These are phyloP conservation scores for Sarocladium oryzae DNA, from an alignment of 2,329 filamentous ascomycete species.

Conservation along the genomic window DNA sequence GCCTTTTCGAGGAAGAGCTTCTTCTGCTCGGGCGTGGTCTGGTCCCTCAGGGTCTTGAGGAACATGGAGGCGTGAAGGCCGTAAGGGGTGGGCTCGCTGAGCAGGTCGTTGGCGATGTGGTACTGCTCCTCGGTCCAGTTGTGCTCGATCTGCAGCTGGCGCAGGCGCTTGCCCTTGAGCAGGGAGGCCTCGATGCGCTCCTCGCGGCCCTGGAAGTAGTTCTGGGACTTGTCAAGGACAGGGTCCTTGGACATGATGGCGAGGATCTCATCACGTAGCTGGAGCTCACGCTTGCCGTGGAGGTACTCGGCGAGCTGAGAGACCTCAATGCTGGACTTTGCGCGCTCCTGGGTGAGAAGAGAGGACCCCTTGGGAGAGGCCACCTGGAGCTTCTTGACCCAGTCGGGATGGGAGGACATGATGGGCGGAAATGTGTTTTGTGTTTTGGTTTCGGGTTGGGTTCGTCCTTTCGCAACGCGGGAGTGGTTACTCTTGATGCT, in stretches of 20 bases:
- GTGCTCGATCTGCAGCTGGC: conserved; percentile 59
- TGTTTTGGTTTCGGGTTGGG: background rate
- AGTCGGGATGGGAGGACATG: conserved; percentile 21
- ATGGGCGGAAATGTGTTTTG: too few species aligned
- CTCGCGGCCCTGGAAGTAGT: conserved; percentile 65
- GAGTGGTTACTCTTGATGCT: too few species aligned
- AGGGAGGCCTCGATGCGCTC: conserved; percentile 65
- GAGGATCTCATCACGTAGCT: conserved; percentile 54
- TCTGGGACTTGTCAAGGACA: conserved; percentile 72
- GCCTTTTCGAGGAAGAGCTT: conserved; percentile 6
- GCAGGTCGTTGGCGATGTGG: conserved; percentile 57
- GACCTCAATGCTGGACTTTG: conserved; percentile 59
- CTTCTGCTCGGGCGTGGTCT: conserved; percentile 4
- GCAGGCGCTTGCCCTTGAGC: conserved; percentile 63
- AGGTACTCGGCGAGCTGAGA: conserved; percentile 62
- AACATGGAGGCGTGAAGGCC: conserved; percentile 13
- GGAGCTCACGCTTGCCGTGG: conserved; percentile 58
- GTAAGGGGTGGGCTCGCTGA: conserved; percentile 56
- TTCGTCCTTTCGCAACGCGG: background rate
- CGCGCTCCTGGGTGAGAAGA: conserved; percentile 62
- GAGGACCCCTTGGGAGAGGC: conserved; percentile 62
- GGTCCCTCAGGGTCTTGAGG: conserved; percentile 8
- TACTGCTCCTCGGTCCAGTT: conserved; percentile 64
- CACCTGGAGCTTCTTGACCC: conserved; percentile 29
- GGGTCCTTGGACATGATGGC: conserved; percentile 59